Evolutionary conservation across 345 rosid genomes (phyloP).

Genomic region (Nephelium lappaceum): DNA sequence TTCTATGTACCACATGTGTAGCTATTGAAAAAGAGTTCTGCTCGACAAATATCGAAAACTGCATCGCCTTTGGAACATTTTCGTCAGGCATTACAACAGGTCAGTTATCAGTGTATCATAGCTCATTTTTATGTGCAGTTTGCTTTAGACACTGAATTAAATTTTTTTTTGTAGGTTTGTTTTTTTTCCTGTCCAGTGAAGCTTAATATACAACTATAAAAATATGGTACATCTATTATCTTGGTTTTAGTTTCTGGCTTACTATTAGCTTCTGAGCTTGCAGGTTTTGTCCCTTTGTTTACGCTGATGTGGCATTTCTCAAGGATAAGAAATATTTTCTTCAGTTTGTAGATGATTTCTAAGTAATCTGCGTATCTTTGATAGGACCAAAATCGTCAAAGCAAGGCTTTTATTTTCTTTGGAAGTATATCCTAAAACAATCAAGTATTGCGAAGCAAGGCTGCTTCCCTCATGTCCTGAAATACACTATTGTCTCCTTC

Average conservation of each 20-base stretch:
- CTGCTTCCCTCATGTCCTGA: not conserved
- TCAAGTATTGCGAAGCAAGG: not conserved
- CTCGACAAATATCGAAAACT: slow-evolving; percentile 65
- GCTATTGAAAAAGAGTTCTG: slow-evolving; percentile 76
- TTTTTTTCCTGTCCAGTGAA: too few relatives aligned
- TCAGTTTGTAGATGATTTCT: not conserved
- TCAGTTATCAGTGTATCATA: slow-evolving; percentile 34
- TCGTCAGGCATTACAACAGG: slow-evolving; percentile 70
- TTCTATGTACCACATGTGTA: slow-evolving; percentile 49
- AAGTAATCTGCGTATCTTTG: not conserved
- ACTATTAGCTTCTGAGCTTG: not conserved
- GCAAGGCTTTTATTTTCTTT: not conserved
- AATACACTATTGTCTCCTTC: not conserved
- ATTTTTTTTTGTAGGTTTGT: not conserved
- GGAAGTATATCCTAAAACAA: not conserved
- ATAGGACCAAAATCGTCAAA: not conserved
- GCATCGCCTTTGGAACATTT: slow-evolving; percentile 73
- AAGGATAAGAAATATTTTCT: not conserved
- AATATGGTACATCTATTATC: not conserved
- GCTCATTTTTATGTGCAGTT: not conserved
- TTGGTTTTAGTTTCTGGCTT: not conserved
- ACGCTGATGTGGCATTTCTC: not conserved
- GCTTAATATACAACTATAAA: not conserved
- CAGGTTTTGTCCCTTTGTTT: not conserved
- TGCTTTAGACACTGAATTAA: not conserved